Evolutionary conservation across 2,329 filamentous ascomycete genomes (phyloP).

Genomic region (Aphanoascus verrucosus): DNA sequence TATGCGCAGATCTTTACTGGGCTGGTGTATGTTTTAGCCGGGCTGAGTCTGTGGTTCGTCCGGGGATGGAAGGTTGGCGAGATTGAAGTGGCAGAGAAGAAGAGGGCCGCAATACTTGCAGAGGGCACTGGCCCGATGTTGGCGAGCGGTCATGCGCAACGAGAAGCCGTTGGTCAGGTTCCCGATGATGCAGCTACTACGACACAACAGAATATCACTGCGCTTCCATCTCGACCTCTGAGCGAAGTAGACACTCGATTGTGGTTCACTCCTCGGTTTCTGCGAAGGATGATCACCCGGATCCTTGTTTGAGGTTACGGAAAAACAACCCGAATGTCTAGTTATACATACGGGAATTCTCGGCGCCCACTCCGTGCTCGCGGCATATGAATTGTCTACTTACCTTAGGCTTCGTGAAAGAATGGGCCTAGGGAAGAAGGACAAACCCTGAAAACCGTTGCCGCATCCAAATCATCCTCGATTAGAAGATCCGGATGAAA

Average conservation of each 20-base stretch:
- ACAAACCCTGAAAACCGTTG: too few relatives aligned
- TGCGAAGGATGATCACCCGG: constrained; percentile 25
- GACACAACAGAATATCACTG: neutral
- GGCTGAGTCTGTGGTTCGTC: constrained; percentile 37
- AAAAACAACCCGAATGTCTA: neutral
- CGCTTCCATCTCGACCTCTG: neutral
- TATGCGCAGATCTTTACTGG: constrained; percentile 47
- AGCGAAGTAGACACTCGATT: constrained; percentile 2
- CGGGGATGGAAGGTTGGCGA: constrained; percentile 34
- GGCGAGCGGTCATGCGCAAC: neutral
- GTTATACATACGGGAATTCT: neutral
- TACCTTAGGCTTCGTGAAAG: too few relatives aligned
- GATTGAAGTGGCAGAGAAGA: constrained; percentile 14
- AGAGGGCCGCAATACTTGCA: constrained; percentile 9
- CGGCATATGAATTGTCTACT: too few relatives aligned
- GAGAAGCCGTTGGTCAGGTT: neutral
- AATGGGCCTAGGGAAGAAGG: too few relatives aligned
- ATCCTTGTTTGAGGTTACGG: constrained; percentile 22
- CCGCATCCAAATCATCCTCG: too few relatives aligned
- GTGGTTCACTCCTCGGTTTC: constrained; percentile 23
- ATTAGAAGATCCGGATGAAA: too few relatives aligned
- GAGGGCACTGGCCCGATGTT: neutral
- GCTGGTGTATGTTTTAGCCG: constrained; percentile 49
- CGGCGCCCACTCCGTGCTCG: too few relatives aligned
- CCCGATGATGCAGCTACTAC: neutral